These are phyloP conservation scores for Yamadazyma endophytica DNA, from an alignment of 805 yeast genomes.

Conservation along the genomic window DNA sequence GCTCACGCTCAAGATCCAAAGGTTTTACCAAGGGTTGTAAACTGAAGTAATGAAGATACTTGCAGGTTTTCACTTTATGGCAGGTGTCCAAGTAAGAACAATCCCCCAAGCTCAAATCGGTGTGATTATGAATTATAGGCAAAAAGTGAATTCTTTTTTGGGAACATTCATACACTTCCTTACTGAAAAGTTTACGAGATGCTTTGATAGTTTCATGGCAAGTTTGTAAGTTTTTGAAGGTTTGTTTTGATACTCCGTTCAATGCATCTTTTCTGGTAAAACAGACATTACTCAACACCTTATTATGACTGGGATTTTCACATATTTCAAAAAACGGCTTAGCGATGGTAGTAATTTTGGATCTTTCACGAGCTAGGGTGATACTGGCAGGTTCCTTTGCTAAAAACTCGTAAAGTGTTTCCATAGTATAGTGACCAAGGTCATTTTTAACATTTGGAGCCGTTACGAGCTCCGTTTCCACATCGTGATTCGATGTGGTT, in stretches of 20 bases:
- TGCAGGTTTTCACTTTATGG: conserved; percentile 75
- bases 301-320: conserved; percentile 34
- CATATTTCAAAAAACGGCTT: conserved; percentile 52
- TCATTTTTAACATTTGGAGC: too few relatives aligned
- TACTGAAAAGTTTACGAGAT: conserved; percentile 12
- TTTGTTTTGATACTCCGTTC: conserved; percentile 7
- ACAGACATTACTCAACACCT: conserved; percentile 18
- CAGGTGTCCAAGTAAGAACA: conserved; percentile 94
- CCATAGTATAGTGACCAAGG: too few relatives aligned
- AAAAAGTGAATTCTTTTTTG: conserved; percentile 23
- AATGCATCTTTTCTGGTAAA: conserved; percentile 17
- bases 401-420: neutral
- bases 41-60: conserved; percentile 74
- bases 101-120: conserved; percentile 76
- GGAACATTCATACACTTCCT: conserved; percentile 19
- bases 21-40: conserved; percentile 32
- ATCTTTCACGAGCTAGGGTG: conserved; percentile 35
- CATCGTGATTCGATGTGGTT: too few relatives aligned
- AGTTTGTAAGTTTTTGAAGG: conserved; percentile 8
- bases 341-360: conserved; percentile 30
- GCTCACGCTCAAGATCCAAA: neutral
- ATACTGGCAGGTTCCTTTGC: conserved; percentile 36
- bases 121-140: conserved; percentile 39
- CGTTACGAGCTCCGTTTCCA: too few relatives aligned
- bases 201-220: conserved; percentile 14